Evolutionary conservation across 306 rosid genomes (phyloP), one percentile per base, ranked within the genome.

Genomic region (Pterocarpus macrocarpus): DNA sequence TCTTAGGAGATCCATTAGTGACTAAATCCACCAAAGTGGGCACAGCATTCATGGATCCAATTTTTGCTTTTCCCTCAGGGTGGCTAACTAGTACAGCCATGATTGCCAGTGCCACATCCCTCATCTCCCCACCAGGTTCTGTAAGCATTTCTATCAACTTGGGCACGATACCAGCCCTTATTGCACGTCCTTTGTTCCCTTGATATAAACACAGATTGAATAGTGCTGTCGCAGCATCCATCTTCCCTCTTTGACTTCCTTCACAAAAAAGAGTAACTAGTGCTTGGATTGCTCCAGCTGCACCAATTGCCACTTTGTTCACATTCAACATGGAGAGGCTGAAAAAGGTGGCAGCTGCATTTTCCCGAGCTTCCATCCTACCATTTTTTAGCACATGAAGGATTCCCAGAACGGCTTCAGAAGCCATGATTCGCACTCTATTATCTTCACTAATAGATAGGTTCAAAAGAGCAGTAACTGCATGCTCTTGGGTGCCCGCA

Each of bases 281-380:
- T 34, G 90, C 91, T 16, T 94, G 87, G 73, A 94, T 90, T 38
- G 98, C 97, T 71, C 98, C 98, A 3, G 83, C 86, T 69, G 87
- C 90, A 3, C 97, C 97, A 63, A 92, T 90, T 50, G 82, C 71
- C 58, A 86, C 85, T 85, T 88, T 92, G 80, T 89, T 84, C 82
- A 84, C 94, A 28, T 92, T 89, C 34, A 84, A 79, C 16, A 75
- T 84, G 7, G 98, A 94, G 36, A 94, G 93, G 86, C 97, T 94
- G 87, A 94, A 94, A 79, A 92, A 88, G 57, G 97, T 89, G 41
- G 98, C 98, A 3, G 98, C 98, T 12, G 98, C 97, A 90, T 94
- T 94, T 81, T 94, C 98, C 50, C 97, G 91, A 2, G 97, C 98
- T 83, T 87, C 91, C 98, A 92, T 94, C 47, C 89, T 88, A 65